A percentile compares a stretch with the other conserved stretches of the same genome.
Conservation (phyloP, 75 land plant genomes). For the Sequoia sempervirens region DNA sequence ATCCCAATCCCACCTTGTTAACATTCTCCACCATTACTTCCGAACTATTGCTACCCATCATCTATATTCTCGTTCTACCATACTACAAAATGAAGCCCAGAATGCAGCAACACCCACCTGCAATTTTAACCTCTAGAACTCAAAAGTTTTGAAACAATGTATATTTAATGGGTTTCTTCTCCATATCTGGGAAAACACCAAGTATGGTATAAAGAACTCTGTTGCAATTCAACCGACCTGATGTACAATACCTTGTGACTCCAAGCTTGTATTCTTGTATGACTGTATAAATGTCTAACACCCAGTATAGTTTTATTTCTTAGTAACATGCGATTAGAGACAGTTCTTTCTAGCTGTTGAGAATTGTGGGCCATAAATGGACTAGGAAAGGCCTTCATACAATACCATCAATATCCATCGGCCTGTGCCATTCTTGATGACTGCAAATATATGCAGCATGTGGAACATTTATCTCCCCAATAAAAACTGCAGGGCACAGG, state of each 20-base stretch:
- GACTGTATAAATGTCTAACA: background rate
- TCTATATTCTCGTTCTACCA: background rate
- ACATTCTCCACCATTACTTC: constrained; percentile 17
- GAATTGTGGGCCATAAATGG: background rate
- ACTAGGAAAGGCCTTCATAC: background rate
- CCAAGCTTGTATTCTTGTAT: background rate
- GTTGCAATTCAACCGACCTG: background rate
- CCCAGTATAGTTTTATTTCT: background rate
- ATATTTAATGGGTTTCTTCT: background rate
- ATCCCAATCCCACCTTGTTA: constrained; percentile 45
- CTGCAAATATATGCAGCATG: background rate
- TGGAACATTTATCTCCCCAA: background rate
- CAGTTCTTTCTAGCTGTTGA: background rate
- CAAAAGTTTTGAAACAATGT: background rate
- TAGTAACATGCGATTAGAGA: too few species aligned
- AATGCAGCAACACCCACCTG: background rate
- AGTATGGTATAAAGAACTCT: background rate
- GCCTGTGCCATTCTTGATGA: background rate
- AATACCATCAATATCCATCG: background rate
- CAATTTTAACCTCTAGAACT: background rate
- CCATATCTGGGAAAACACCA: background rate
- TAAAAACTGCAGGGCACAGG: background rate
- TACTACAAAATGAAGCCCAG: background rate
- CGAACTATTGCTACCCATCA: constrained; percentile 6
- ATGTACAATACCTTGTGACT: background rate